A percentile compares a stretch with the other conserved stretches of the same genome.
These are phyloP conservation scores for Adenanthera pavonina DNA, from an alignment of 306 rosid species.

Conservation along the genomic window DNA sequence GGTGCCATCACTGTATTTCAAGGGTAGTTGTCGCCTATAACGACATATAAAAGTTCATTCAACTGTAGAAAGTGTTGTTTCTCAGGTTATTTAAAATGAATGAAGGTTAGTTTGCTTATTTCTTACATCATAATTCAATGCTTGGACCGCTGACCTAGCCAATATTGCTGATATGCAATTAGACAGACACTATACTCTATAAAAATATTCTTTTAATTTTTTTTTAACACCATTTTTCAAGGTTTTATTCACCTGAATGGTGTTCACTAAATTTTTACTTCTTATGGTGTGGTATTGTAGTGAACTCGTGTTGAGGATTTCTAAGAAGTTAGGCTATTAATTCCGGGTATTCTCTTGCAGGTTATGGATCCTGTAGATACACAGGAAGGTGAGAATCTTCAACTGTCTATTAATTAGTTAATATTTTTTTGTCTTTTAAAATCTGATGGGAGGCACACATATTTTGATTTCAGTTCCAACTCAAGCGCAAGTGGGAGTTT, in stretches of 20 bases:
- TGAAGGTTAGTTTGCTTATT: no score
- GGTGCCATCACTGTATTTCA: not conserved
- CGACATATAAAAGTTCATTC: no score
- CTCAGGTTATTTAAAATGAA: no score
- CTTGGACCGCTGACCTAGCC: no score
- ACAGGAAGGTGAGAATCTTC: slow-evolving; percentile 75
- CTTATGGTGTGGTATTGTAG: not conserved
- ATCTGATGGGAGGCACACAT: slow-evolving; percentile 26
- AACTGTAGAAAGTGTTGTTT: not conserved
- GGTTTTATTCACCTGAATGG: not conserved
- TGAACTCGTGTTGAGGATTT: slow-evolving; percentile 12
- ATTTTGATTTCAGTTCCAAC: slow-evolving; percentile 63
- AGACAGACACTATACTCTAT: no score
- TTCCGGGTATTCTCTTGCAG: slow-evolving; percentile 52
- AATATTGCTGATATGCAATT: no score
- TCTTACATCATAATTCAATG: no score
- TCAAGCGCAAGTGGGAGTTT: slow-evolving; percentile 53
- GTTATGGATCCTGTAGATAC: slow-evolving; percentile 79
- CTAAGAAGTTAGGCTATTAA: not conserved
- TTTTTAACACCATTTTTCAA: no score
- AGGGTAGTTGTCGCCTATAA: not conserved
- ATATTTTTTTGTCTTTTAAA: not conserved
- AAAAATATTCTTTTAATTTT: no score
- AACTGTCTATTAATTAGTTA: slow-evolving; percentile 14
- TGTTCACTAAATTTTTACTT: slow-evolving; percentile 8